Conservation (phyloP, 495 filamentous ascomycete species). For the Aspergillus haitiensis region DNA sequence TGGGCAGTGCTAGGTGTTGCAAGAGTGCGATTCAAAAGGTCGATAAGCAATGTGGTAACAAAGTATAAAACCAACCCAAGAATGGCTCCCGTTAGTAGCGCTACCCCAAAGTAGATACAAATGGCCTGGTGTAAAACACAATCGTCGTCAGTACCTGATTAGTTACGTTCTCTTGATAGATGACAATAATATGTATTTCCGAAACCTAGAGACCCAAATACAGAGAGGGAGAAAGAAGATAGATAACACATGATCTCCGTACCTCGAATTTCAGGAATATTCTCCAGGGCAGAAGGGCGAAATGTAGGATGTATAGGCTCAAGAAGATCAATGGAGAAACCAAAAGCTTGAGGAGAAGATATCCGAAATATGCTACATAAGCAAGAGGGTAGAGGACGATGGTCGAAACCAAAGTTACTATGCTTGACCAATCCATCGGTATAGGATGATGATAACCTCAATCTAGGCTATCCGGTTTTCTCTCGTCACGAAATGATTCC, state of each 20-base stretch:
- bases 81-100: slow-evolving; percentile 55
- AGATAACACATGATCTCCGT: slow-evolving; percentile 22
- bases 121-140: slow-evolving; percentile 49
- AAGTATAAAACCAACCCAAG: slow-evolving; percentile 52
- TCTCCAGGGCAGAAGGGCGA: slow-evolving; percentile 40
- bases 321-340: slow-evolving; percentile 50
- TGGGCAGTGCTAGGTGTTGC: slow-evolving; percentile 1
- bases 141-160: slow-evolving; percentile 23
- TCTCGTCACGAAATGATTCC: too few species aligned
- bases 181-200: too few species aligned
- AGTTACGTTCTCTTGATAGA: too few species aligned
- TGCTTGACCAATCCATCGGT: slow-evolving; percentile 27
- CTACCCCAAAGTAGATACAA: slow-evolving; percentile 63
- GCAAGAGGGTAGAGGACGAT: slow-evolving; percentile 41
- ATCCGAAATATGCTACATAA: slow-evolving; percentile 27
- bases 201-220: slow-evolving; percentile 21
- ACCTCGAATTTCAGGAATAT: slow-evolving; percentile 66
- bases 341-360: slow-evolving; percentile 33
- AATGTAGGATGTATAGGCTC: slow-evolving; percentile 34
- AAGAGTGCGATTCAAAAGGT: slow-evolving; percentile 13
- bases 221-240: background rate
- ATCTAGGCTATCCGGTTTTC: too few species aligned
- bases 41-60: slow-evolving; percentile 22
- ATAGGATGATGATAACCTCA: background rate
- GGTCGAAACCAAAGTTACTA: slow-evolving; percentile 29